These are phyloP conservation scores for Beauveria medogensis DNA, from an alignment of 2,329 filamentous ascomycete species.

Conservation along the genomic window DNA sequence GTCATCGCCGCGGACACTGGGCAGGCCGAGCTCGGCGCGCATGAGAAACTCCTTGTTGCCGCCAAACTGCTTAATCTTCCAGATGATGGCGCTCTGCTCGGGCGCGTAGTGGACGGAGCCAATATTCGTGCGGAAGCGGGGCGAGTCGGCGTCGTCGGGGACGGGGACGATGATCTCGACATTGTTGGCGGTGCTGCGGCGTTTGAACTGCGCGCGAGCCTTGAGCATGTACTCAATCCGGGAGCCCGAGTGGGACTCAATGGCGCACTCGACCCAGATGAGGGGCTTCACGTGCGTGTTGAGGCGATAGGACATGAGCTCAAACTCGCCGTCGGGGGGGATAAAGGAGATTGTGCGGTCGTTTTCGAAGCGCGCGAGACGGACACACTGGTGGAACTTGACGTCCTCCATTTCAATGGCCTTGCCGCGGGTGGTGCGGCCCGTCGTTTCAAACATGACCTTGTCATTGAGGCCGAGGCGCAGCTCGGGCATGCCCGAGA, in stretches of 20 bases:
- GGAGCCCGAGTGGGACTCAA: conserved; percentile 90
- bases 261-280: conserved; percentile 97
- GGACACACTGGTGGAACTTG: conserved; percentile 98
- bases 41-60: conserved; percentile 98
- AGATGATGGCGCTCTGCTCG: conserved; percentile 94
- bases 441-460: conserved; percentile 98
- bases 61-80: conserved; percentile 99
- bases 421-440: conserved; percentile 86
- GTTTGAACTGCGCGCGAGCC: conserved; percentile 96
- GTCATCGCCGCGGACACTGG: conserved; percentile 89
- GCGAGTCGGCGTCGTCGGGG: conserved; percentile 92
- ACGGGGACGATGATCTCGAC: conserved; percentile 97
- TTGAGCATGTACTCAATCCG: conserved; percentile 99
- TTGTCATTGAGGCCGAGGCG: conserved; percentile 95
- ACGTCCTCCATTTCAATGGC: conserved; percentile 99
- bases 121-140: conserved; percentile 94
- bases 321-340: conserved; percentile 95
- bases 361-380: conserved; percentile 93
- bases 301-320: conserved; percentile 97
- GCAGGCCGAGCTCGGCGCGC: conserved; percentile 90
- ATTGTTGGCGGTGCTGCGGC: conserved; percentile 94
- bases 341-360: conserved; percentile 99
- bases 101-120: conserved; percentile 96
- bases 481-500: conserved; percentile 96
- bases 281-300: conserved; percentile 98